phyloP scores from a whole-genome alignment of 345 rosid genomes.

The Geranium rotundifolium region DNA sequence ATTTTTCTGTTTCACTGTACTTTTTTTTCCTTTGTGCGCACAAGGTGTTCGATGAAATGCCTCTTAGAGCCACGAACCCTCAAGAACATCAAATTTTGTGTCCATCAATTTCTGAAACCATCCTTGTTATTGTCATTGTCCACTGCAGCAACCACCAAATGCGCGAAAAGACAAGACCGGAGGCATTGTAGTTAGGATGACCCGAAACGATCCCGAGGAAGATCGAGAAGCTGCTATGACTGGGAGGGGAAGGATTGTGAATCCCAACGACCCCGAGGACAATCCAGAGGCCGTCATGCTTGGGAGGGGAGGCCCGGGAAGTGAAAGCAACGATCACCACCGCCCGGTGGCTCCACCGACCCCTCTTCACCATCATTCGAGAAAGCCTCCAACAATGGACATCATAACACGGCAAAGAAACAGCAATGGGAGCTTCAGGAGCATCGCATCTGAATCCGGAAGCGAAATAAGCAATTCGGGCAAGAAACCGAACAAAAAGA shows the following conservation, averaged over 20 bases:
- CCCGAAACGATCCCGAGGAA: constrained; percentile 48
- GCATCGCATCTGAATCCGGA: too few relatives aligned
- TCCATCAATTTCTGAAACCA: background rate
- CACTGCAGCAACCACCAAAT: constrained; percentile 24
- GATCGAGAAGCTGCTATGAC: constrained; percentile 32
- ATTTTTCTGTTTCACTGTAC: too few relatives aligned
- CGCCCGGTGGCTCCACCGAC: background rate
- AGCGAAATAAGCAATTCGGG: too few relatives aligned
- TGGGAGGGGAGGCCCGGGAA: too few relatives aligned
- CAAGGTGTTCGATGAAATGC: background rate
- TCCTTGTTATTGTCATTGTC: background rate
- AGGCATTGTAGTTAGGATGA: constrained; percentile 16
- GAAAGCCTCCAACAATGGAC: too few relatives aligned
- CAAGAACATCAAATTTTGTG: background rate
- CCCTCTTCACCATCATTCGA: background rate
- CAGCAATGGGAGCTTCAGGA: too few relatives aligned
- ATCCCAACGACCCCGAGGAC: background rate
- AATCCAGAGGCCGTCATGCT: background rate
- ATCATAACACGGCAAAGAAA: too few relatives aligned
- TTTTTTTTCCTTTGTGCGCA: background rate
- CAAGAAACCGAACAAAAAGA: too few relatives aligned
- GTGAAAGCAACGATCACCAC: too few relatives aligned
- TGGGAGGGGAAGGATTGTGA: constrained; percentile 7
- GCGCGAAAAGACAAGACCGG: constrained; percentile 36
- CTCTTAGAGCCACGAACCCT: too few relatives aligned